Evolutionary conservation across 495 filamentous ascomycete species (phyloP).

Genomic region (Corynascus novoguineensis): DNA sequence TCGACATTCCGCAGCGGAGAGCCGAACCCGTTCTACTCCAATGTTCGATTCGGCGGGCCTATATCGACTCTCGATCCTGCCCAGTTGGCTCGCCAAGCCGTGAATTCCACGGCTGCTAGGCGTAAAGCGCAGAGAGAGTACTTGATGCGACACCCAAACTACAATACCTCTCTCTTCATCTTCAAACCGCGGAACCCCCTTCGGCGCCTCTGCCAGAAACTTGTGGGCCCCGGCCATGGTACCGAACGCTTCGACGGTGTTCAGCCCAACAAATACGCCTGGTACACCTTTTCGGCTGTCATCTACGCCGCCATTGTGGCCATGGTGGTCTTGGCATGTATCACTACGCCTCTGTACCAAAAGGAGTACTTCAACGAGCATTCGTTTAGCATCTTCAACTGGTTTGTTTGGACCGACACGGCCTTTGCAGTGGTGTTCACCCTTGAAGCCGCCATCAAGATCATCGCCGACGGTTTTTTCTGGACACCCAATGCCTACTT

Average conservation of each 20-base stretch:
- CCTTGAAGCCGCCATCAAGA: constrained; percentile 83
- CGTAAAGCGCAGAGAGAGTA: constrained; percentile 88
- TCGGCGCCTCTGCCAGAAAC: constrained; percentile 75
- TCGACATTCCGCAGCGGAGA: constrained; percentile 57
- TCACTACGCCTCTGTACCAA: constrained; percentile 92
- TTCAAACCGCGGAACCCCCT: constrained; percentile 73
- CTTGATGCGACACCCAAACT: constrained; percentile 75
- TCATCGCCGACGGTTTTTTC: constrained; percentile 93
- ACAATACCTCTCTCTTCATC: constrained; percentile 88
- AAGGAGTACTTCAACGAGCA: constrained; percentile 66
- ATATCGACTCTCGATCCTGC: constrained; percentile 76
- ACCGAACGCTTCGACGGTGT: constrained; percentile 79
- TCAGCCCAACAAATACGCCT: constrained; percentile 76
- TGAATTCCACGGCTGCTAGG: constrained; percentile 72
- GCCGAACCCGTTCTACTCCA: constrained; percentile 93
- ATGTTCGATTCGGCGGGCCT: constrained; percentile 62
- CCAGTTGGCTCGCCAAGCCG: constrained; percentile 82
- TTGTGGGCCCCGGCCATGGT: constrained; percentile 89
- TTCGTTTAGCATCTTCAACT: constrained; percentile 54
- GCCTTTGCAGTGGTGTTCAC: constrained; percentile 86
- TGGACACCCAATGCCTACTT: constrained; percentile 98
- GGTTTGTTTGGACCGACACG: constrained; percentile 91
- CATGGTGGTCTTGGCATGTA: constrained; percentile 92
- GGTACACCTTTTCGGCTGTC: constrained; percentile 89
- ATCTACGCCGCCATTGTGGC: constrained; percentile 92